Conservation (phyloP, 345 rosid genomes). For the Pistacia atlantica region DNA sequence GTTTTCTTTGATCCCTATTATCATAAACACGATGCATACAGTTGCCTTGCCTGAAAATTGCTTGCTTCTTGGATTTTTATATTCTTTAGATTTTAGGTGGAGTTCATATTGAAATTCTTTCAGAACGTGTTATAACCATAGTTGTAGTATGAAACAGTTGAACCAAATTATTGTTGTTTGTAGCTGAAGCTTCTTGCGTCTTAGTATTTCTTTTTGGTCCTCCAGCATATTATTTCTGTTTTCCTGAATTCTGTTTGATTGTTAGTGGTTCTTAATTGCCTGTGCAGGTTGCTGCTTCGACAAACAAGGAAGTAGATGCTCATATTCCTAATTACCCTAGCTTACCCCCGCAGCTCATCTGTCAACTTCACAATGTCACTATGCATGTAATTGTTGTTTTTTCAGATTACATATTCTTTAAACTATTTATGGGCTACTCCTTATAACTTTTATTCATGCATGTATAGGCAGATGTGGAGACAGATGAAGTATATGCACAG, state of each 20-base stretch:
- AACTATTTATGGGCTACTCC: background rate
- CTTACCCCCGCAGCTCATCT: slow-evolving; percentile 62
- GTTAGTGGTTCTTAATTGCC: background rate
- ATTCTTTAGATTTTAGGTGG: background rate
- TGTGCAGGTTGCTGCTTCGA: slow-evolving; percentile 68
- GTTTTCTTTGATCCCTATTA: slow-evolving; percentile 1
- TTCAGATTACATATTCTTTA: background rate
- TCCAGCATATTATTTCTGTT: background rate
- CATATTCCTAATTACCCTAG: slow-evolving; percentile 65
- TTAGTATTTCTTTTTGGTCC: background rate
- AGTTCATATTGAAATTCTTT: background rate
- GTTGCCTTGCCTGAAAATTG: background rate
- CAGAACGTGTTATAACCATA: background rate
- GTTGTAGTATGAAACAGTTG: slow-evolving; percentile 4
- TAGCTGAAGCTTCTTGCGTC: background rate
- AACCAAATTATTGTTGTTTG: background rate
- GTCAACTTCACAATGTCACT: slow-evolving; percentile 75
- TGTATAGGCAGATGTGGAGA: slow-evolving; percentile 72
- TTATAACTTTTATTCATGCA: slow-evolving; percentile 12
- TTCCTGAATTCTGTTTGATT: slow-evolving; percentile 2
- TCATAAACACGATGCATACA: background rate
- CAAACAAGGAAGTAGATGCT: slow-evolving; percentile 55
- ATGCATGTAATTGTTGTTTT: slow-evolving; percentile 51
- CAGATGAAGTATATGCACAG: slow-evolving; percentile 83
- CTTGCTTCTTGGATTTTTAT: background rate